Conservation (phyloP, 106 monocot species). For the Phalaenopsis aphrodite region DNA sequence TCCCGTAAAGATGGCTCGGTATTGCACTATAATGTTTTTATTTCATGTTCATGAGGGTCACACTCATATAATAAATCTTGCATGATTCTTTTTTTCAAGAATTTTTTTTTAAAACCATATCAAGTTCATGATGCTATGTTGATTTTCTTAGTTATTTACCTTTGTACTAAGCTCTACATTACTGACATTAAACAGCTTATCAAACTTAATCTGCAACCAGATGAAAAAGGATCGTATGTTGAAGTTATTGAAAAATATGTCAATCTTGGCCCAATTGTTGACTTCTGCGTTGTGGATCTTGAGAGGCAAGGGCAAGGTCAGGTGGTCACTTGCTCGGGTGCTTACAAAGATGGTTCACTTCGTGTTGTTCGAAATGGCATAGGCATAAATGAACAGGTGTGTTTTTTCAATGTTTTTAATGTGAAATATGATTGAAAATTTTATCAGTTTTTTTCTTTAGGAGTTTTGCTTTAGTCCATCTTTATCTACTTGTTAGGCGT, state of each 20-base stretch:
- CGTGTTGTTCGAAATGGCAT: conserved; percentile 95
- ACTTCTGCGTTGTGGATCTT: conserved; percentile 98
- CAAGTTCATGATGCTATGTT: background rate
- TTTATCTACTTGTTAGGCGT: conserved; percentile 40
- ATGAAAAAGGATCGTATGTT: conserved; percentile 89
- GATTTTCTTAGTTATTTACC: background rate
- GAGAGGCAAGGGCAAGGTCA: conserved; percentile 99
- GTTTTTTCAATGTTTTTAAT: background rate
- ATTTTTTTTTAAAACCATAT: background rate
- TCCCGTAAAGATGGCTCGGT: background rate
- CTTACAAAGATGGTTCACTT: conserved; percentile 96
- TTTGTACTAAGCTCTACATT: background rate
- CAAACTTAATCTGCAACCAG: conserved; percentile 95
- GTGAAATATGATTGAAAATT: background rate
- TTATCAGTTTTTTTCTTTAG: background rate
- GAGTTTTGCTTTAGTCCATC: background rate
- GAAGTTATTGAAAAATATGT: conserved; percentile 94
- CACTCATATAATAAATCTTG: background rate
- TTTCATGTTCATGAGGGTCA: background rate
- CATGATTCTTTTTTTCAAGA: background rate
- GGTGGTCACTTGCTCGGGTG: conserved; percentile 97
- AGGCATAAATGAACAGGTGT: conserved; percentile 95
- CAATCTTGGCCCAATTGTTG: conserved; percentile 96
- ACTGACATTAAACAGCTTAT: conserved; percentile 46
- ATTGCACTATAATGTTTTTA: background rate